These are phyloP conservation scores for Raphanus raphanistrum DNA, from an alignment of 345 rosid species.

Conservation along the genomic window DNA sequence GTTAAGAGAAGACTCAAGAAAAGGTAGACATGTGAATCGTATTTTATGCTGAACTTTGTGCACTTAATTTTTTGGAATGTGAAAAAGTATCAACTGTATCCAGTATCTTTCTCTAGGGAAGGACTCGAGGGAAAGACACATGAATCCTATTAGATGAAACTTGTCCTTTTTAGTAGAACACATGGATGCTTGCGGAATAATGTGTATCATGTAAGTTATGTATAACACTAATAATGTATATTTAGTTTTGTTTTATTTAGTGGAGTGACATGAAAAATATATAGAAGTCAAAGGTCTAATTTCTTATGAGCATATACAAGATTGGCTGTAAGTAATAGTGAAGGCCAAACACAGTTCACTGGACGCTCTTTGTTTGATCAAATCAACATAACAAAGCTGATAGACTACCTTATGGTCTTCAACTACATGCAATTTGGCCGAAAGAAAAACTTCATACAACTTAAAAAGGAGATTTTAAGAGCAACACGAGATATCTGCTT, in stretches of 20 bases:
- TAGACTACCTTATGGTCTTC: not conserved
- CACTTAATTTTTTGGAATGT: not conserved
- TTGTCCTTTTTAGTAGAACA: not conserved
- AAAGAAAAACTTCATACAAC: constrained; percentile 10
- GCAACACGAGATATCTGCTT: constrained; percentile 17
- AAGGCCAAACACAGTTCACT: not conserved
- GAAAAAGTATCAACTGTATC: not conserved
- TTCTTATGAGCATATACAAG: not conserved
- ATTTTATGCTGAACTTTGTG: not conserved
- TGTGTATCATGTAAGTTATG: no score
- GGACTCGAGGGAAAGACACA: not conserved
- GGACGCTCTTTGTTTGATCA: not conserved
- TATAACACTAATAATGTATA: no score
- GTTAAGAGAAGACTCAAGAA: not conserved
- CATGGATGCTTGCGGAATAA: no score
- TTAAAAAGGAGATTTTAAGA: not conserved
- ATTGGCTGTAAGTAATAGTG: not conserved
- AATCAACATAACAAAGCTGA: not conserved
- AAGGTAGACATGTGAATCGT: not conserved
- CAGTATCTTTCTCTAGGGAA: not conserved
- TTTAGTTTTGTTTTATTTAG: not conserved
- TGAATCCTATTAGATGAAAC: not conserved
- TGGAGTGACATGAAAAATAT: not conserved
- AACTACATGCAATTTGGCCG: constrained; percentile 19
- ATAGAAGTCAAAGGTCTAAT: not conserved